Percentiles rank a stretch among this genome's conserved stretches.
phyloP scores from a whole-genome alignment of 2,329 filamentous ascomycete species.

The Cytospora leucostoma region DNA sequence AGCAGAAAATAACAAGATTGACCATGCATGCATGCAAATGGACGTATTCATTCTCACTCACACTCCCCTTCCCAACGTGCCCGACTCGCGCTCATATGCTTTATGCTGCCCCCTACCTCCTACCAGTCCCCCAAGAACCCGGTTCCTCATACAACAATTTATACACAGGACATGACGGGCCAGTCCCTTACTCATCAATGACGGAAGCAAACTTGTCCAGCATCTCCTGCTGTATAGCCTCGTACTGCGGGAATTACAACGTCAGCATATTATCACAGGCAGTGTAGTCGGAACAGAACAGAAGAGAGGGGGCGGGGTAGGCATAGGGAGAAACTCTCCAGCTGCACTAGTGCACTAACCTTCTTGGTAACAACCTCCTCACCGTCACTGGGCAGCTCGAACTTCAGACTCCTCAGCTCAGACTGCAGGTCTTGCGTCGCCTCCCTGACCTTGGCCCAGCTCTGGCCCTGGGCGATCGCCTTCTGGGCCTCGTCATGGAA shows the following conservation, averaged over 20 bases:
- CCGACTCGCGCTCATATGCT: neutral
- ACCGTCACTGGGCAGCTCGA: constrained; percentile 86
- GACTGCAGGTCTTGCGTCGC: constrained; percentile 84
- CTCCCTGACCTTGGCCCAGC: constrained; percentile 91
- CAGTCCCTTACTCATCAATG: constrained; percentile 75
- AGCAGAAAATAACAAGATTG: neutral
- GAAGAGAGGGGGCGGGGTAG: neutral
- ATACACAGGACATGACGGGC: constrained; percentile 11
- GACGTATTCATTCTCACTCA: constrained; percentile 5
- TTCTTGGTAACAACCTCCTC: constrained; percentile 81
- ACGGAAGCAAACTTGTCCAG: constrained; percentile 97
- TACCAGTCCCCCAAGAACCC: neutral
- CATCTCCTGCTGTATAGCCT: constrained; percentile 87
- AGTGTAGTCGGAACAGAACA: constrained; percentile 5
- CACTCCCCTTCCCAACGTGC: neutral
- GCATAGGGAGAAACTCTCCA: constrained; percentile 5
- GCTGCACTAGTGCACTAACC: constrained; percentile 51
- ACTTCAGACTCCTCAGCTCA: constrained; percentile 90
- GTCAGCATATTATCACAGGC: constrained; percentile 41
- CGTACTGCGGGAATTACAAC: constrained; percentile 63
- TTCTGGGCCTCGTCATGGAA: constrained; percentile 98
- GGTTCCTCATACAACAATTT: constrained; percentile 8
- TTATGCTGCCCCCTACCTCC: neutral
- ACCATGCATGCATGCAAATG: constrained; percentile 22
- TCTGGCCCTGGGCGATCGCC: constrained; percentile 86